Base-by-base conservation (phyloP, 2,329 filamentous ascomycete genomes). In the Fusarium sublunatum region DNA sequence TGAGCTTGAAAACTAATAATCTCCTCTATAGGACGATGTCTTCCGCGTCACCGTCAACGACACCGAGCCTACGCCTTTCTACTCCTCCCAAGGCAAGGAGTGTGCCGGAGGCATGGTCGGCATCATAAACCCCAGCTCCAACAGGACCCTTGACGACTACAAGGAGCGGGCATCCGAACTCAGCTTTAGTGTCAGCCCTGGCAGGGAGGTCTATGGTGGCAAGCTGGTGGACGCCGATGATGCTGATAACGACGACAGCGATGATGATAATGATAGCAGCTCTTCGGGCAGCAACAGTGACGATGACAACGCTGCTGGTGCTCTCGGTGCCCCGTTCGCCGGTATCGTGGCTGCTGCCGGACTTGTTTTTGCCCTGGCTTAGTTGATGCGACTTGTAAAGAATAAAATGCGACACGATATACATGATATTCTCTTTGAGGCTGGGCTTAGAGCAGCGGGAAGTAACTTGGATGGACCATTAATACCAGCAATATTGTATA, bases 31-130 rank as follows among this genome's bases (percentile, higher is more conserved):
- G 75, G 65, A 71, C 61, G 67, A 77, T 39, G 64, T 77, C 24
- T 78, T 77, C 67, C 70, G 70, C 50, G 73, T 79, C 52, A 70
- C 58, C 2, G 45, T 78, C 53, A 71, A 72, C 45, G 59, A 69
- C 57, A 74, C 70, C 6, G 70, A 76, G 2, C 73, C 76, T 29
- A 70, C 74, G 8, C 67, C 69, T n/a, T 77, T 78, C 65, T 78
- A 77, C 60, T 79, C 76, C n/a, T 75, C 74, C 7, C 75, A 76
- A 38, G 74, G 68, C n/a, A 65, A 72, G 25, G 75, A 78, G 45
- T 78, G 76, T 55, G 53, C 74, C 19, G 50, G 62, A 11, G 77
- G 76, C 48, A 78, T 78, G 77, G 75, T 77, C n/a, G 77, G 74
- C 53, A 76, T 77, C 47, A 68, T 78, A 58, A 78, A 77, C 61